A percentile compares a stretch with the other conserved stretches of the same genome.
phyloP scores from a whole-genome alignment of 148 eudicot genomes.

The Cornus controversa region DNA sequence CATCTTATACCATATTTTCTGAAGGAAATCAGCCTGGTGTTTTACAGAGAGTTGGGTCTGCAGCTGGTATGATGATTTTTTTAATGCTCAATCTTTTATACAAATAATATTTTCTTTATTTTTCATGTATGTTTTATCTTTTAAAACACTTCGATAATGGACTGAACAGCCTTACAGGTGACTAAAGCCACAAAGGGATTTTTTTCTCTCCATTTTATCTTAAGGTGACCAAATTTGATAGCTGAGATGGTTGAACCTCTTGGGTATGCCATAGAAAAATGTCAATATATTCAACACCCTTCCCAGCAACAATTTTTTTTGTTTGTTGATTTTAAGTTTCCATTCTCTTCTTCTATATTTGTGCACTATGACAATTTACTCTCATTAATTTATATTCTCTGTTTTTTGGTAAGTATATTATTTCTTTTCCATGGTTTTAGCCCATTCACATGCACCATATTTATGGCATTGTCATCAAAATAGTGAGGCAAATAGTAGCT shows the following conservation, averaged over 20 bases:
- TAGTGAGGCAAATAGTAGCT: neutral
- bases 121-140: neutral
- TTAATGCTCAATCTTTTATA: neutral
- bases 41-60: slow-evolving; percentile 82
- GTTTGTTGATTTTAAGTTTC: neutral
- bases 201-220: neutral
- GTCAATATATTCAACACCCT: neutral
- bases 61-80: slow-evolving; percentile 57
- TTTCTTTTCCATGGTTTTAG: neutral
- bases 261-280: neutral
- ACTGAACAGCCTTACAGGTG: neutral
- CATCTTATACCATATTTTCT: slow-evolving; percentile 47
- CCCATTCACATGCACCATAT: slow-evolving; percentile 1
- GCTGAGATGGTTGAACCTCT: neutral
- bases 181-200: neutral
- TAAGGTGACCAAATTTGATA: neutral
- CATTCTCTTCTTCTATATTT: neutral
- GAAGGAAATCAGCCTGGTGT: slow-evolving; percentile 74
- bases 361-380: neutral
- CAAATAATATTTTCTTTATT: neutral
- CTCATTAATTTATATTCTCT: neutral
- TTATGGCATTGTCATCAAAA: neutral
- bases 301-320: no score
- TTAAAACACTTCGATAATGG: neutral
- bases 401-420: neutral